phyloP scores from a whole-genome alignment of 768 basidiomycete genomes.

The Lactarius sp. region DNA sequence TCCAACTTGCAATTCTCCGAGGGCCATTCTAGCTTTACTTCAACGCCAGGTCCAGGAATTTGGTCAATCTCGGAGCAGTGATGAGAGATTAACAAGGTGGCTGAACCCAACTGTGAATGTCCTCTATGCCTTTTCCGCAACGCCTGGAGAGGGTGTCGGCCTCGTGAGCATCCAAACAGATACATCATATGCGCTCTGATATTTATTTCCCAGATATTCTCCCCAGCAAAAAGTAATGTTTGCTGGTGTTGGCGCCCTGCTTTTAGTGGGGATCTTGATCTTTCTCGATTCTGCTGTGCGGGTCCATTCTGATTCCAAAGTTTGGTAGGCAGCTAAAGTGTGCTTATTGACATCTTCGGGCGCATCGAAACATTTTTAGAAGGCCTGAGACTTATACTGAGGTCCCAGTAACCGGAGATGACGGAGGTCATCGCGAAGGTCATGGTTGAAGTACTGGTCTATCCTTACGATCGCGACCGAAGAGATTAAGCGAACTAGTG shows the following conservation, averaged over 20 bases:
- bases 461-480: background rate
- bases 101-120: background rate
- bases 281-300: background rate
- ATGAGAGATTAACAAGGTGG: background rate
- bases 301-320: background rate
- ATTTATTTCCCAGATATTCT: background rate
- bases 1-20: background rate
- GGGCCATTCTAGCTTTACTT: background rate
- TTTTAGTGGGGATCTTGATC: background rate
- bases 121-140: background rate
- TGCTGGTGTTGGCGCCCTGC: background rate
- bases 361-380: background rate
- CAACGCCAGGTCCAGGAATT: background rate
- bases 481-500: conserved; percentile 3
- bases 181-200: background rate
- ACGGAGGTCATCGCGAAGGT: background rate
- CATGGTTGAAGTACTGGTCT: background rate
- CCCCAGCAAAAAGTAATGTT: background rate
- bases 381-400: background rate
- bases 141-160: background rate
- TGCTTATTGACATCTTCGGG: background rate
- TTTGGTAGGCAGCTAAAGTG: background rate
- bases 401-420: background rate
- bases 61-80: background rate
- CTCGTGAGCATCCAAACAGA: background rate